Evolutionary conservation across 2,329 filamentous ascomycete genomes (phyloP), one percentile per base, ranked within the genome.

Genomic region (Scedosporium apiospermum): DNA sequence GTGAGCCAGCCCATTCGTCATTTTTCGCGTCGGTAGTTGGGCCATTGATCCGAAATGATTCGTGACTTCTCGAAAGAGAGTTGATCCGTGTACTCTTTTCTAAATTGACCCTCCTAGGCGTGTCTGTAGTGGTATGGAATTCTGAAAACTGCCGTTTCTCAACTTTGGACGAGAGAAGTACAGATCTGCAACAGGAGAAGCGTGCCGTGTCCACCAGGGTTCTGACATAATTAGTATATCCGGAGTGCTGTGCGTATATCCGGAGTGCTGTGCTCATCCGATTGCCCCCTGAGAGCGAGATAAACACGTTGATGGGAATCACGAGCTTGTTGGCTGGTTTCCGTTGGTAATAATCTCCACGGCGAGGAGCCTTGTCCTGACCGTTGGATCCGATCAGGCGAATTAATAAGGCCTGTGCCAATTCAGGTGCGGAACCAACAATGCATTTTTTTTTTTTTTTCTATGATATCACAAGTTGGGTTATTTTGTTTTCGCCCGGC

Each of bases 291-390:
- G 18, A 49, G 23, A 61, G 26, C 44, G 14, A 16, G 46, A 51
- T 55, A 57, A 44, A 46, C 60, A 61, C 60, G 60, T 61, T 61
- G 60, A 23, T 18, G 49, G 46, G 34, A 57, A 57, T 23, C 18
- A 12, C 7, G 23, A 61, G 34, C 30, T 42, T 61, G 60, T 61
- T 61, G 60, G 60, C 49, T 57, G n/a, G 23, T 26, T 38, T 12
- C 4, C 51, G 51, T 30, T 3, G 18, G 51, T 55, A 23, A 38
- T 55, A 27, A 23, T 55, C 18, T 23, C 18, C 23, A 16, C 51
- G 51, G 23, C 18, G 23, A 55, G 18, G 9, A 55, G 18, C 9
- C 6, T 23, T 55, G 5, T 6, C 51, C 23, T 14, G 18, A 21
- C 49, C 21, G 49, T 26, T 53, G 49, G 49, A 55, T 55, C 51